Evolutionary conservation across 805 yeast species (phyloP).

Genomic region (Saccharomycopsis fodiens): DNA sequence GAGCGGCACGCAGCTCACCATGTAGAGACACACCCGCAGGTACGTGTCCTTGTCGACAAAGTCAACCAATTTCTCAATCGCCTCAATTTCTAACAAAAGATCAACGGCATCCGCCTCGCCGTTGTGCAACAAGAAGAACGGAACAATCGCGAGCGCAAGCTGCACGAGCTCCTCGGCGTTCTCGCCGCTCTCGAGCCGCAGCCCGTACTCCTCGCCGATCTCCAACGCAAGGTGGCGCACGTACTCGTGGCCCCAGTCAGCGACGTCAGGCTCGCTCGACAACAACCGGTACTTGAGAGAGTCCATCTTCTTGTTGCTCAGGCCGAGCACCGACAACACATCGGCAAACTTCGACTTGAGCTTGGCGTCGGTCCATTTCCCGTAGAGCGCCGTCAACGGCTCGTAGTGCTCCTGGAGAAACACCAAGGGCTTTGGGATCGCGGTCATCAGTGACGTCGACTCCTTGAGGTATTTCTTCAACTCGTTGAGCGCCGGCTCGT

Average conservation of each 20-base stretch:
- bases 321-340: constrained; percentile 82
- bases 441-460: constrained; percentile 97
- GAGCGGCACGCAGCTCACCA: constrained; percentile 94
- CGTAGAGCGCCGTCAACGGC: constrained; percentile 55
- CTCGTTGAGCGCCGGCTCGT: constrained; percentile 54
- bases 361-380: constrained; percentile 49
- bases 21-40: constrained; percentile 85
- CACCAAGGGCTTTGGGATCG: constrained; percentile 97
- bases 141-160: constrained; percentile 72
- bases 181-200: constrained; percentile 34
- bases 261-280: constrained; percentile 48
- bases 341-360: constrained; percentile 67
- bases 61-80: constrained; percentile 72
- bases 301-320: constrained; percentile 73
- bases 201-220: constrained; percentile 81
- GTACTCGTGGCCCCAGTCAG: constrained; percentile 97
- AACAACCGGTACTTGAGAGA: constrained; percentile 72
- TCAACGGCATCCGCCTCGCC: constrained; percentile 99
- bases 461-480: constrained; percentile 77
- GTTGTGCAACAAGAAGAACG: constrained; percentile 85
- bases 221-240: constrained; percentile 92
- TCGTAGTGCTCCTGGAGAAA: constrained; percentile 85
- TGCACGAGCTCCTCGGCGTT: constrained; percentile 38
- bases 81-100: constrained; percentile 80
- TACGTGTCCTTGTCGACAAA: constrained; percentile 80